phyloP scores from a whole-genome alignment of 176 grass and related monocot species.

The Aegilops bicornis region DNA sequence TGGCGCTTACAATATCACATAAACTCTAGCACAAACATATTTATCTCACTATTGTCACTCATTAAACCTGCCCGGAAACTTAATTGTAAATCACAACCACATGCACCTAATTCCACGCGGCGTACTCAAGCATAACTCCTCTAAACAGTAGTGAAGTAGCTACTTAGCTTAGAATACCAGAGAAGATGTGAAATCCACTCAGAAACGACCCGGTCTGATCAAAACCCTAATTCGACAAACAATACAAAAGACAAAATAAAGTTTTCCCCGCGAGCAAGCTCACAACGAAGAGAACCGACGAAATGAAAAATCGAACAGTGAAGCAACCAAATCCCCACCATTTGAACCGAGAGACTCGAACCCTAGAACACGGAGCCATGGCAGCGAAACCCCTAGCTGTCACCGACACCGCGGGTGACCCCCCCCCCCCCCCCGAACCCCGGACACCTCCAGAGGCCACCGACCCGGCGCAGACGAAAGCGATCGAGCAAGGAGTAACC shows the following conservation, averaged over 20 bases:
- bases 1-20: not conserved
- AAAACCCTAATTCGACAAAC: not conserved
- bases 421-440: not conserved
- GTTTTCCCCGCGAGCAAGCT: not conserved
- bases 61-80: not conserved
- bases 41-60: not conserved
- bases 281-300: not conserved
- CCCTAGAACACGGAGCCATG: not conserved
- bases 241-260: not conserved
- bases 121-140: not conserved
- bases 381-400: not conserved
- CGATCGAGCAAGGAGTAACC: conserved; percentile 15
- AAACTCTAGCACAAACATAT: not conserved
- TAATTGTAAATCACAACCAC: not conserved
- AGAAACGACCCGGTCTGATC: not conserved
- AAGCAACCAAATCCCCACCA: not conserved
- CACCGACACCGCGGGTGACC: not conserved
- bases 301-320: not conserved
- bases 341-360: not conserved
- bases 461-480: not conserved
- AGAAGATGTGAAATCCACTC: not conserved
- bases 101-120: not conserved
- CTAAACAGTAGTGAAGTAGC: not conserved
- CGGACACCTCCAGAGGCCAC: not conserved
- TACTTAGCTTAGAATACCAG: not conserved